Base-by-base conservation (phyloP, 345 rosid genomes). In the Citrus mangshanensis region DNA sequence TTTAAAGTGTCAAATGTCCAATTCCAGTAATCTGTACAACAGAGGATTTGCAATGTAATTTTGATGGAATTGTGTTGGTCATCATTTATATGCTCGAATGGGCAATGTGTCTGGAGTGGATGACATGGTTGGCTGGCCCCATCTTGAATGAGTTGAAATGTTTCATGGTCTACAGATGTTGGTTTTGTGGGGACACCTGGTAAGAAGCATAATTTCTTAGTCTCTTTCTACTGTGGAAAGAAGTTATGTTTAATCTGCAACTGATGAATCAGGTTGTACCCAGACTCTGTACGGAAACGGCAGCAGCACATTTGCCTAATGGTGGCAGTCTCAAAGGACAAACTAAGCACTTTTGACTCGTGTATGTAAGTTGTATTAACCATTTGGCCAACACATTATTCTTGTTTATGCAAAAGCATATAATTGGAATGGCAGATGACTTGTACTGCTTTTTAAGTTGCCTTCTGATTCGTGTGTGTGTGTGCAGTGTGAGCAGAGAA, bases 21-120 rank as follows among this genome's bases (percentile, higher is more conserved):
- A 79, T 80, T 82, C 89, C 34, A 78, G 89, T 79, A 84, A 86
- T 82, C 60, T 80, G 68, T 85, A 86, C 68, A 84, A 77, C 80
- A 84, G 86, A 81, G 85, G 87, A 55, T 89, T 86, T 80, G 89
- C 87, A 46, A 79, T 82, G 87, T 86, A 82, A 88, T 68, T 69
- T 27, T 68, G 51, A 54, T 67, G 51, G 54, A 66, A 76, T 28
- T 21, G 51, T 63, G 32, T 21, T 14, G 24, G 32, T 3, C 35
- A 32, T 1, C 34, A 35, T 55, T 49, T 58, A 54, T 58, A 34
- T 66, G 5, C 55, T n/a, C n/a, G 54, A 22, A 34, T 67, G 64
- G 65, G 19, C 49, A 76, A 67, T 37, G 38, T 35, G 73, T 34
- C 63, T 4, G 4, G 10, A 49, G 25, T 60, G 67, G 64, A 68